Evolutionary conservation across 1,284 basidiomycete species (phyloP).

Genomic region (Ceratobasidium sp.): DNA sequence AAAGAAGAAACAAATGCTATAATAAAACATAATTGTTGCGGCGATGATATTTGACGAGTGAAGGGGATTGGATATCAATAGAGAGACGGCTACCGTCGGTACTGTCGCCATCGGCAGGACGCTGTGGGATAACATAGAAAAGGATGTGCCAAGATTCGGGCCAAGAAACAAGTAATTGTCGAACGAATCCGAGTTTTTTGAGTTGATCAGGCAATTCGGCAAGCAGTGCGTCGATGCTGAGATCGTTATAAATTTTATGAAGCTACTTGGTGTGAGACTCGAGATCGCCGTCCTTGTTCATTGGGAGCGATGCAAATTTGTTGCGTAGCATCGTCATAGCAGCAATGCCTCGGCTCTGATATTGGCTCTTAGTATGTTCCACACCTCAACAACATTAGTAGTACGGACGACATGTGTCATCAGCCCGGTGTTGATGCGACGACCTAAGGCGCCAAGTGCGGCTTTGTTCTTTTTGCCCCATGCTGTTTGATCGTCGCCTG

Average conservation of each 20-base stretch:
- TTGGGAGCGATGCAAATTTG: background rate
- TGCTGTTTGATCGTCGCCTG: background rate
- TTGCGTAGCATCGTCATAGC: slow-evolving; percentile 34
- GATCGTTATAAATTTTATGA: background rate
- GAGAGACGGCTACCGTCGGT: no score
- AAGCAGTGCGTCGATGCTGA: background rate
- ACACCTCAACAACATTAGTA: background rate
- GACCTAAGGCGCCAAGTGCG: slow-evolving; percentile 9
- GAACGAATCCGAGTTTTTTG: background rate
- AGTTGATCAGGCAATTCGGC: no score
- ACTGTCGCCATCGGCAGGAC: no score
- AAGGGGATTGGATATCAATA: background rate
- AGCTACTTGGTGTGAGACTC: slow-evolving; percentile 14
- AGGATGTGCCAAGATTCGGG: no score
- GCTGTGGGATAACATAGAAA: no score
- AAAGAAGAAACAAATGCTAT: no score
- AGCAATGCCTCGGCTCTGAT: no score
- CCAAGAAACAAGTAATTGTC: slow-evolving; percentile 8
- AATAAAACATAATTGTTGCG: no score
- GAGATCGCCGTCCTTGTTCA: slow-evolving; percentile 19
- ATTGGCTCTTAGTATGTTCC: no score
- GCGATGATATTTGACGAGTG: slow-evolving; percentile 18
- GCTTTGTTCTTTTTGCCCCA: slow-evolving; percentile 9
- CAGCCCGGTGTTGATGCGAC: slow-evolving; percentile 11
- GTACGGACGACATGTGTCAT: slow-evolving; percentile 14